Evolutionary conservation across 768 basidiomycete genomes (phyloP).

Genomic region (Agrocybe chaxingu): DNA sequence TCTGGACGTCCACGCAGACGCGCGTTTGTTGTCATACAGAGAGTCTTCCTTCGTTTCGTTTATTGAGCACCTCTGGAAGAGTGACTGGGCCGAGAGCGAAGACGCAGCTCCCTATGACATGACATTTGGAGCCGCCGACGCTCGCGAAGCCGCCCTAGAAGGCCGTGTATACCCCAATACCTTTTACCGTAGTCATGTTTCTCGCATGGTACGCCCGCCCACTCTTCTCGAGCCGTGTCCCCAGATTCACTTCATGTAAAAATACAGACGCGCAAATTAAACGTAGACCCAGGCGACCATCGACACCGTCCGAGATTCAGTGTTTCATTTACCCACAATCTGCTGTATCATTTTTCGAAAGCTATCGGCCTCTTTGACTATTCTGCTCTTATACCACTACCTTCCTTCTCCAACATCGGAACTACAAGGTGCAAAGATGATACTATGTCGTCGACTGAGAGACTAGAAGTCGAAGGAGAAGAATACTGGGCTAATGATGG

Average conservation of each 20-base stretch:
- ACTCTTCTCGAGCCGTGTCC: slow-evolving; percentile 3
- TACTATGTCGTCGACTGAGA: not conserved
- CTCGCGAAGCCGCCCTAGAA: slow-evolving; percentile 35
- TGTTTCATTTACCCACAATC: slow-evolving; percentile 4
- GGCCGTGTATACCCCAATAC: slow-evolving; percentile 32
- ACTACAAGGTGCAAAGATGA: not conserved
- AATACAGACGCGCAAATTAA: slow-evolving; percentile 1
- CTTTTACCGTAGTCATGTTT: slow-evolving; percentile 40
- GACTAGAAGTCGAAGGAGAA: slow-evolving; percentile 18
- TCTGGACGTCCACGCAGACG: slow-evolving; percentile 41
- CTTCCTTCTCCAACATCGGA: slow-evolving; percentile 24
- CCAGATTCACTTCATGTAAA: not conserved
- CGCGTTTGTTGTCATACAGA: slow-evolving; percentile 36
- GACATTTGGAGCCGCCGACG: slow-evolving; percentile 42
- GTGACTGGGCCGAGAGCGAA: slow-evolving; percentile 45
- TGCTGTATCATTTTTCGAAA: slow-evolving; percentile 20
- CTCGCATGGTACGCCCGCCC: slow-evolving; percentile 28
- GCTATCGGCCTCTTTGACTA: slow-evolving; percentile 38
- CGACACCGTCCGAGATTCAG: slow-evolving; percentile 9
- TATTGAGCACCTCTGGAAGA: slow-evolving; percentile 37
- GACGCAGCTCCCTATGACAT: slow-evolving; percentile 47
- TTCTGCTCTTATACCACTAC: slow-evolving; percentile 28
- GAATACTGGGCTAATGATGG: slow-evolving; percentile 44
- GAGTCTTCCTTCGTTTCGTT: slow-evolving; percentile 30
- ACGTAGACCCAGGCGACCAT: slow-evolving; percentile 6